Evolutionary conservation across 164 flowering plant genomes (phyloP).

Genomic region (Annona squamosa): DNA sequence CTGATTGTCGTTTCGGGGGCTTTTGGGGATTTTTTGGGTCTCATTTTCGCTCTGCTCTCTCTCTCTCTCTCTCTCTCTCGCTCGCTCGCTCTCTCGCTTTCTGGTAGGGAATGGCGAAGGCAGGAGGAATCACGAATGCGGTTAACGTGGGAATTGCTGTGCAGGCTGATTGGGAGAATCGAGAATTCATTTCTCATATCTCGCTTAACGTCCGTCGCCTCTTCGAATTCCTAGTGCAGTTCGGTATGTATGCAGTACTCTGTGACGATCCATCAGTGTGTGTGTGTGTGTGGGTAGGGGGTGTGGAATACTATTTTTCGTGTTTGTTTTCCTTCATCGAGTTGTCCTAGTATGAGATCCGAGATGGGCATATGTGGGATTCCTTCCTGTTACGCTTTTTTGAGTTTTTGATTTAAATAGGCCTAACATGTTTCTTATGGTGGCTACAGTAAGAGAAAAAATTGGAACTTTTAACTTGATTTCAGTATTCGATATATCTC

Average conservation of each 20-base stretch:
- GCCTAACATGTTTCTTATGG: no score
- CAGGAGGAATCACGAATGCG: slow-evolving; percentile 83
- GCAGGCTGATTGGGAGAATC: slow-evolving; percentile 95
- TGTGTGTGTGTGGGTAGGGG: no score
- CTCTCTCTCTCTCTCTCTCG: background rate
- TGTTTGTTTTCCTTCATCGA: no score
- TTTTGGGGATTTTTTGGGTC: background rate
- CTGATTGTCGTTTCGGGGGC: background rate
- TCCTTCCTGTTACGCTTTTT: no score
- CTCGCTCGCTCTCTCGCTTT: background rate
- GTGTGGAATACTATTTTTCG: no score
- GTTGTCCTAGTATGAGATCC: no score
- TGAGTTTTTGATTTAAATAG: no score
- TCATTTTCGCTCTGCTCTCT: background rate
- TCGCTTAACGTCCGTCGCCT: slow-evolving; percentile 87
- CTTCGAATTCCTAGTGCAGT: slow-evolving; percentile 83
- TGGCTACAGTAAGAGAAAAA: no score
- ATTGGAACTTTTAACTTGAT: no score
- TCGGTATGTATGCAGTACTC: slow-evolving; percentile 31
- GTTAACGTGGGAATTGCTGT: slow-evolving; percentile 93
- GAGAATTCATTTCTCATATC: slow-evolving; percentile 84
- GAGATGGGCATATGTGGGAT: no score
- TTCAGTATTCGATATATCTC: no score
- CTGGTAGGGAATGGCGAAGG: slow-evolving; percentile 56
- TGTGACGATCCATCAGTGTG: background rate